phyloP scores from a whole-genome alignment of 1,139 yeast genomes.

The Kazachstania sp. region DNA sequence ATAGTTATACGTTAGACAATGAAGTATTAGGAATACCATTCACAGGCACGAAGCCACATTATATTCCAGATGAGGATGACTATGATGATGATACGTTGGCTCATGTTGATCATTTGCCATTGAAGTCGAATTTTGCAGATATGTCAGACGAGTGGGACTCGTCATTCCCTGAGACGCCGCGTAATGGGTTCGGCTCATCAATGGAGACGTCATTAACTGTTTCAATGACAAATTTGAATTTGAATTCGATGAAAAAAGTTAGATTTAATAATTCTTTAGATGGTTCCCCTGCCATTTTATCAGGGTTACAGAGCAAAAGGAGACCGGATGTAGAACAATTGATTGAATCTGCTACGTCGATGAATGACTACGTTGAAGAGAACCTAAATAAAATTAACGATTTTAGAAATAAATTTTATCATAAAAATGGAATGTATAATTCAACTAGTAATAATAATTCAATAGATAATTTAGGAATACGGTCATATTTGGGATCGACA shows the following conservation, averaged over 20 bases:
- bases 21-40: neutral
- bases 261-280: neutral
- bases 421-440: neutral
- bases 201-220: neutral
- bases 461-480: neutral
- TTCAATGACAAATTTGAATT: neutral
- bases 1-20: neutral
- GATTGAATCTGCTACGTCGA: slow-evolving; percentile 18
- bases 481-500: slow-evolving; percentile 14
- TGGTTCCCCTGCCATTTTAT: neutral
- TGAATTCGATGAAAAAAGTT: neutral
- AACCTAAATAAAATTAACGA: slow-evolving; percentile 17
- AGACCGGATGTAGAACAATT: slow-evolving; percentile 16
- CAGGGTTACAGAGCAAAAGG: neutral
- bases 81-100: neutral
- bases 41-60: neutral
- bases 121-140: slow-evolving; percentile 1
- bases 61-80: neutral
- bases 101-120: slow-evolving; percentile 1
- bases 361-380: slow-evolving; percentile 17
- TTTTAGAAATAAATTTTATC: slow-evolving; percentile 13
- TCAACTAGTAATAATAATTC: neutral
- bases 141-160: slow-evolving; percentile 4
- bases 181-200: neutral
- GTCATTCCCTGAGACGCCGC: slow-evolving; percentile 1